Conservation (phyloP, 2,329 filamentous ascomycete genomes). For the Pseudogymnoascus sp. region DNA sequence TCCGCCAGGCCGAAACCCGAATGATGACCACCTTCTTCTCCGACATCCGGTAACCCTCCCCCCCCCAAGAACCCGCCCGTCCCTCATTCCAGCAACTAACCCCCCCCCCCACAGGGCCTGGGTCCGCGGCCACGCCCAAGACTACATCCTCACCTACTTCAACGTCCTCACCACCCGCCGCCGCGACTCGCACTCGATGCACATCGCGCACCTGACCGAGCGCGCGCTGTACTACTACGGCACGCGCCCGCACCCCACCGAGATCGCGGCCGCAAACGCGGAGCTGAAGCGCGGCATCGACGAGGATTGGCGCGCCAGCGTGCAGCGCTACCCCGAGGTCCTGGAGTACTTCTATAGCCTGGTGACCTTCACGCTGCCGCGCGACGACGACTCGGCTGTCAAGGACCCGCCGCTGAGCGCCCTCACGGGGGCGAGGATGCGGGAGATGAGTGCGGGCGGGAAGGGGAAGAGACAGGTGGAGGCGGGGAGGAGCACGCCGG, state of each 20-base stretch:
- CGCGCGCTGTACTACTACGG: constrained; percentile 51
- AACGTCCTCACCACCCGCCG: constrained; percentile 51
- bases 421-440: constrained; percentile 17
- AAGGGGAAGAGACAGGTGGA: constrained; percentile 20
- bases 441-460: constrained; percentile 8
- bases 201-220: constrained; percentile 47
- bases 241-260: constrained; percentile 47
- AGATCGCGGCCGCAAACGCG: constrained; percentile 56
- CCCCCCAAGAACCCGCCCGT: background rate
- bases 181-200: constrained; percentile 46
- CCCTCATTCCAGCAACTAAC: background rate
- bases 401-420: constrained; percentile 50
- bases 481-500: constrained; percentile 13
- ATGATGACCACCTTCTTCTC: constrained; percentile 56
- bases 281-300: constrained; percentile 66
- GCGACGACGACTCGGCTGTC: constrained; percentile 50
- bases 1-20: constrained; percentile 53
- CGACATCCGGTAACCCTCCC: constrained; percentile 48
- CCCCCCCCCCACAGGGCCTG: constrained; percentile 38
- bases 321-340: constrained; percentile 72
- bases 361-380: constrained; percentile 56
- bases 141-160: constrained; percentile 61
- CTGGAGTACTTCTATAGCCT: constrained; percentile 71
- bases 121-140: constrained; percentile 57
- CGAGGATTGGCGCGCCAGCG: constrained; percentile 68